Percentiles rank a stretch among this genome's conserved stretches.
Evolutionary conservation across 805 yeast genomes (phyloP).

Genomic region (Candida ponderosae): DNA sequence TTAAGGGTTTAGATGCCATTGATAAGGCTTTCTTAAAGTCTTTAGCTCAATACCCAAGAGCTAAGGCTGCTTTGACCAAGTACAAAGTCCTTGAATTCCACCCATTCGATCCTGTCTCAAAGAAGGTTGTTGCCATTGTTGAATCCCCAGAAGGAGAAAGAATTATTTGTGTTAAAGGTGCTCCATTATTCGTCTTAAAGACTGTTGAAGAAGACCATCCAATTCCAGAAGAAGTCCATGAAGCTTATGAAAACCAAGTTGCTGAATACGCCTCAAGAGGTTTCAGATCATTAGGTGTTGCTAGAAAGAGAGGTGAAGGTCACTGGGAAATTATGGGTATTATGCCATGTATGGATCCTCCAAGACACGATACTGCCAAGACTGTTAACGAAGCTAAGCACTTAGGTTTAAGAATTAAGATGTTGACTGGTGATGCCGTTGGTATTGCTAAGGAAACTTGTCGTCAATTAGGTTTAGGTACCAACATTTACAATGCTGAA

Average conservation of each 20-base stretch:
- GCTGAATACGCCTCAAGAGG: slow-evolving; percentile 98
- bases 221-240: slow-evolving; percentile 87
- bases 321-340: slow-evolving; percentile 97
- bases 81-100: slow-evolving; percentile 94
- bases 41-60: slow-evolving; percentile 81
- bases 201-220: slow-evolving; percentile 97
- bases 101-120: slow-evolving; percentile 96
- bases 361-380: slow-evolving; percentile 96
- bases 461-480: slow-evolving; percentile 95
- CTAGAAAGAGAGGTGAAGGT: slow-evolving; percentile 97
- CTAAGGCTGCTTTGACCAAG: slow-evolving; percentile 86
- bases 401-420: slow-evolving; percentile 91
- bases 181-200: slow-evolving; percentile 93
- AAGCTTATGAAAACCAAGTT: slow-evolving; percentile 93
- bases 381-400: slow-evolving; percentile 87
- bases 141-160: slow-evolving; percentile 95
- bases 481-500: slow-evolving; percentile 95
- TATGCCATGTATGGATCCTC: slow-evolving; percentile 99
- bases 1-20: slow-evolving; percentile 96
- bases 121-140: slow-evolving; percentile 91
- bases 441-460: slow-evolving; percentile 98
- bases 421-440: slow-evolving; percentile 99
- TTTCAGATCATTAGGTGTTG: slow-evolving; percentile 98
- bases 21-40: slow-evolving; percentile 95
- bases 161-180: slow-evolving; percentile 95